Evolutionary conservation across 805 yeast species (phyloP), one percentile per base, ranked within the genome.

Genomic region (Candida adriatica): DNA sequence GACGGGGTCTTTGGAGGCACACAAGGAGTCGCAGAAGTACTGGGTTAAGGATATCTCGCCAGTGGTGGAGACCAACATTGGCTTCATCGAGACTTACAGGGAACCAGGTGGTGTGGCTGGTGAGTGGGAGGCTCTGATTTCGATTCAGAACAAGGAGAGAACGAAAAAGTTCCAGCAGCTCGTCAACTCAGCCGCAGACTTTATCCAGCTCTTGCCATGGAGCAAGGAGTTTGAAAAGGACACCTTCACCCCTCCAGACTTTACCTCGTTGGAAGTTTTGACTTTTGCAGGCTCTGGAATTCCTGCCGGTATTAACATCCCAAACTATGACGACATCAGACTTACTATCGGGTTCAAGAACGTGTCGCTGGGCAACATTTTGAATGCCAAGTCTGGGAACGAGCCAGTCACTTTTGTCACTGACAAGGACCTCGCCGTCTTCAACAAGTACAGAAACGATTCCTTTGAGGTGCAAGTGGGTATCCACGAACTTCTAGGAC

Each of bases 381-480:
- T 86, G 43, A 75, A 77, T 42, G 84, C 95, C 16, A 75, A 76
- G 40, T 75, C 90, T 2, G 68, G 73, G 29, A 75, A 73, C 45
- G 79, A 77, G 42, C 77, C 78, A 24, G 67, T 79, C 42, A 77
- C 86, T 11, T 86, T 86, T 51, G 61, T 86, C 34, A 50, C 57
- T 24, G 70, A 67, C 4, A 55, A 59, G 9, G 70, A 76, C 34
- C 71, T 67, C 38, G 77, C 64, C 8, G 49, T 75, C 26, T 85
- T 71, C 61, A 73, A 77, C 39, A 73, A 79, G 52, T 79, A 80
- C 63, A 70, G 85, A 49, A 79, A 74, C 28, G 88, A 81, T 29
- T 80, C 95, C 1, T 86, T 86, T 55, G 95, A 86, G 58, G 92
- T 86, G 26, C 95, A 86, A 60, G 96, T 86, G 30, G 96, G 95